A percentile compares a stretch with the other conserved stretches of the same genome.
Conservation (phyloP, 2,329 filamentous ascomycete species). For the Trichoderma brevicompactum region DNA sequence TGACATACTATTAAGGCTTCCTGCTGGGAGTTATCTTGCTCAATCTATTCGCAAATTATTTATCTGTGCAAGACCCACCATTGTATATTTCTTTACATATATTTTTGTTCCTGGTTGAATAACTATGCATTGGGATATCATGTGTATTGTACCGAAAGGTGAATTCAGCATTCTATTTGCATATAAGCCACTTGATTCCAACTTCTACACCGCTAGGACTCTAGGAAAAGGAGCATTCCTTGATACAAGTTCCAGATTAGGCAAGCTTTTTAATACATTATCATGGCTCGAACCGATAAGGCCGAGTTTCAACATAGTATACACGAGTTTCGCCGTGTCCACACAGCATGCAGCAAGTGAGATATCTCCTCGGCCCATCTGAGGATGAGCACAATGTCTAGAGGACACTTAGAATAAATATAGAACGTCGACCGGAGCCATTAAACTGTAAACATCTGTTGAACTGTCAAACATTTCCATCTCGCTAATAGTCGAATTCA, state of each 20-base stretch:
- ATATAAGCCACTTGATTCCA: background rate
- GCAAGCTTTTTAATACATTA: background rate
- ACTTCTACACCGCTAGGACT: background rate
- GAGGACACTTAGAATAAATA: background rate
- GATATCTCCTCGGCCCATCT: conserved; percentile 47
- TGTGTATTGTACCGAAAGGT: background rate
- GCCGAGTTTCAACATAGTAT: background rate
- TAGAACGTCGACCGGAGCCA: conserved; percentile 14
- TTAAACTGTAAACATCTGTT: conserved; percentile 10
- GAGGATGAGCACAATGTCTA: conserved; percentile 41
- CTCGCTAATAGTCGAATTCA: conserved; percentile 53
- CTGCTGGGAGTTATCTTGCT: background rate
- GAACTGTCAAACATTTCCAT: conserved; percentile 7
- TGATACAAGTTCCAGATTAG: background rate
- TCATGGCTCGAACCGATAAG: background rate
- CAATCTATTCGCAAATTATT: background rate
- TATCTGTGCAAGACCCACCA: background rate
- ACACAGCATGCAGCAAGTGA: conserved; percentile 36
- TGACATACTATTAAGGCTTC: background rate
- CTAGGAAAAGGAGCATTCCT: background rate
- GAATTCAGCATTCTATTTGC: background rate
- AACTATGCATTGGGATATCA: background rate
- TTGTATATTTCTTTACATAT: background rate
- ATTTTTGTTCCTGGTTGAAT: background rate
- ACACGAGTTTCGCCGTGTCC: background rate